These are phyloP conservation scores for Leersia perrieri DNA, from an alignment of 176 grass and related monocot genomes.

Conservation along the genomic window DNA sequence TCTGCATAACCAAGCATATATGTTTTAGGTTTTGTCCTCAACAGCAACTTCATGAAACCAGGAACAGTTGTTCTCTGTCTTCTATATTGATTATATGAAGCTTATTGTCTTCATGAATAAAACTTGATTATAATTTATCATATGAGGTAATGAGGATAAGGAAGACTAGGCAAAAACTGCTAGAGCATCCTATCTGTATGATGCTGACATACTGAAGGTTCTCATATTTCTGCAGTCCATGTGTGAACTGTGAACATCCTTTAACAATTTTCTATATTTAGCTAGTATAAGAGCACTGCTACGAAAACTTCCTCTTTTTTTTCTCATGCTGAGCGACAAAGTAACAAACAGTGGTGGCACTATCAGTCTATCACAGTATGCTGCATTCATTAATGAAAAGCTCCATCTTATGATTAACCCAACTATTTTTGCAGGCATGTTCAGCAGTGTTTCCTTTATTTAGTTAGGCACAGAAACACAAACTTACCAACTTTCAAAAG, in stretches of 20 bases:
- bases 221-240: conserved; percentile 15
- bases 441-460: conserved; percentile 5
- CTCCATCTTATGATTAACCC: background rate
- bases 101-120: conserved; percentile 8
- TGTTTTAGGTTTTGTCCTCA: conserved; percentile 18
- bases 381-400: background rate
- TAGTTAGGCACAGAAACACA: conserved; percentile 19
- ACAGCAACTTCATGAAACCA: conserved; percentile 48
- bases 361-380: background rate
- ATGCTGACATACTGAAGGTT: background rate
- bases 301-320: background rate
- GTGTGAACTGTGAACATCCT: background rate
- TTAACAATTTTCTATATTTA: conserved; percentile 7
- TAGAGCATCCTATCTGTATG: conserved; percentile 18
- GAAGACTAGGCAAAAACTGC: background rate
- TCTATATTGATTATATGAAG: background rate
- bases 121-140: background rate
- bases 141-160: too few species aligned
- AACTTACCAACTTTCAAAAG: conserved; percentile 40
- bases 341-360: background rate
- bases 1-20: conserved; percentile 48
- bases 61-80: conserved; percentile 20
- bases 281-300: background rate
- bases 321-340: background rate
- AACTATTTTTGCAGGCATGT: background rate